Conservation (phyloP, 2,329 filamentous ascomycete species). For the Colletotrichum tanaceti region DNA sequence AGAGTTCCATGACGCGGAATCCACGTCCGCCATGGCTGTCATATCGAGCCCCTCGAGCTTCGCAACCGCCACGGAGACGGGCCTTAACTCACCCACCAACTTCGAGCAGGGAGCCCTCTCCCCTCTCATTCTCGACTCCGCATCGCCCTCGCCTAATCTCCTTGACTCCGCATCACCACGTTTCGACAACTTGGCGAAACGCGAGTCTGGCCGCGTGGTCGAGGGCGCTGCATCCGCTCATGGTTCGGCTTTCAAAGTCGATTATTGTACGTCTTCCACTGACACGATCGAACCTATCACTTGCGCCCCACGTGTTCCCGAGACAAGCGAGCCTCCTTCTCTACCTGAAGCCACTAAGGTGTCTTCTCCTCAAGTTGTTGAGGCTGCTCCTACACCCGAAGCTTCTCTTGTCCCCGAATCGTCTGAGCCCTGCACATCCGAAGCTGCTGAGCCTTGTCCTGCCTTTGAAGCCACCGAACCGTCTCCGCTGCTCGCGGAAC, state of each 20-base stretch:
- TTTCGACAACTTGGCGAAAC: background rate
- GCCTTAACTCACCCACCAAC: constrained; percentile 30
- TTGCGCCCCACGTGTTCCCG: constrained; percentile 8
- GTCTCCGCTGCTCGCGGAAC: constrained; percentile 5
- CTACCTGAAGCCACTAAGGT: background rate
- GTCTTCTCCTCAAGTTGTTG: background rate
- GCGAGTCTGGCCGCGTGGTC: background rate
- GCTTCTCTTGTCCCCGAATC: background rate
- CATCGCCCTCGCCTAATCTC: constrained; percentile 5
- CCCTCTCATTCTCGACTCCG: background rate
- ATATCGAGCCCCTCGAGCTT: constrained; percentile 36
- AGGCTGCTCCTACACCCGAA: background rate
- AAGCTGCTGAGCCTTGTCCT: background rate
- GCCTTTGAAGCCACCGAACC: background rate
- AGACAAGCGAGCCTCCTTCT: constrained; percentile 11
- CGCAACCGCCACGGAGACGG: constrained; percentile 30
- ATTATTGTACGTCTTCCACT: constrained; percentile 36
- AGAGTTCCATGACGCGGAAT: constrained; percentile 33
- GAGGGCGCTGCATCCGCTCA: constrained; percentile 1
- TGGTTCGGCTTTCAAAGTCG: constrained; percentile 17
- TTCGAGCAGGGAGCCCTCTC: constrained; percentile 15
- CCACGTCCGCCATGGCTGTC: constrained; percentile 4
- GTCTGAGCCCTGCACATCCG: background rate
- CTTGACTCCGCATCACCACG: constrained; percentile 2
- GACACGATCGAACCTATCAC: constrained; percentile 15